Evolutionary conservation across 2,329 filamentous ascomycete species (phyloP).

Genomic region (Pseudogymnoascus sp.): DNA sequence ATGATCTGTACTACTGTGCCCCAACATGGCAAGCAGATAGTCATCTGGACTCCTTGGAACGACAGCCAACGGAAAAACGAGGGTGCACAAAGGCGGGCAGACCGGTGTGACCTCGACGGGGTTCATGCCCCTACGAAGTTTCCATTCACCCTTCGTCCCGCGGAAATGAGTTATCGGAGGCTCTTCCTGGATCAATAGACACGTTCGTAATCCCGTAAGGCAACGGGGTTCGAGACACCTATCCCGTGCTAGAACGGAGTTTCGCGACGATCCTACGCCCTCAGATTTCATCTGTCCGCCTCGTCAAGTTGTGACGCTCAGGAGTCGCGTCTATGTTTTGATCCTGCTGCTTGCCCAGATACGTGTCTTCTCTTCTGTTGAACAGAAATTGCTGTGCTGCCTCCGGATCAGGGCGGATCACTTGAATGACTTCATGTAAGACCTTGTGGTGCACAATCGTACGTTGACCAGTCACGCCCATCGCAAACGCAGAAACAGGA

Average conservation of each 20-base stretch:
- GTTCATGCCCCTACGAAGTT: not conserved
- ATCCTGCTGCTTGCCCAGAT: not conserved
- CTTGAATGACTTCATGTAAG: not conserved
- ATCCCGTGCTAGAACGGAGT: not conserved
- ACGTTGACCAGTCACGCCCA: not conserved
- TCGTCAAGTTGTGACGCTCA: not conserved
- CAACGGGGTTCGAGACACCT: not conserved
- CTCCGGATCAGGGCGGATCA: not conserved
- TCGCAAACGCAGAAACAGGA: not conserved
- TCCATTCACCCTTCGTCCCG: not conserved
- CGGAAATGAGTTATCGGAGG: not conserved
- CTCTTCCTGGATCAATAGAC: not conserved
- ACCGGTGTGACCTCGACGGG: not conserved
- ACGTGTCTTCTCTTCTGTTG: not conserved
- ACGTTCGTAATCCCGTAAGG: not conserved
- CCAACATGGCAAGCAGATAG: not conserved
- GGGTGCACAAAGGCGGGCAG: not conserved
- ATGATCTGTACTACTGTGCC: not conserved
- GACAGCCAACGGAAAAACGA: not conserved
- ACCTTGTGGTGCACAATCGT: not conserved
- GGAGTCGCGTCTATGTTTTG: not conserved
- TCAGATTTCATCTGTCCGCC: not conserved
- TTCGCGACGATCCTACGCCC: not conserved
- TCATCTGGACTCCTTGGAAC: not conserved
- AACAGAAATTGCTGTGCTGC: not conserved